Conservation (phyloP, 768 basidiomycete genomes). For the Udeniomyces megalosporus region DNA sequence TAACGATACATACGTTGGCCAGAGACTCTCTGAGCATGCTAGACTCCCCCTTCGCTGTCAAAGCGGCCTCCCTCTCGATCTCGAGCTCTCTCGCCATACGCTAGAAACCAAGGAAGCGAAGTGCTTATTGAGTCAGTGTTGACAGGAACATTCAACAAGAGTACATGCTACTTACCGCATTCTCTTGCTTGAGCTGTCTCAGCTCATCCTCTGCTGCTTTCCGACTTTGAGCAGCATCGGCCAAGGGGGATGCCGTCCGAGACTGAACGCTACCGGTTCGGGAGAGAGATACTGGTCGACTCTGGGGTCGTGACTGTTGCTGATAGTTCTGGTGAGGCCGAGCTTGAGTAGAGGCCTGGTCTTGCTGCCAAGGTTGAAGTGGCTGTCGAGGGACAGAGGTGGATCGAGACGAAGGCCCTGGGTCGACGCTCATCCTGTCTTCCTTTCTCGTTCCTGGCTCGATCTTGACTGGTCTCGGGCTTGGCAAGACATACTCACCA, state of each 20-base stretch:
- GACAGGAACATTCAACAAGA: background rate
- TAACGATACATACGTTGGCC: background rate
- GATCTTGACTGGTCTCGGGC: background rate
- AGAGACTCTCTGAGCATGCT: background rate
- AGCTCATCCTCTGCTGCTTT: background rate
- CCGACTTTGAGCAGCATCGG: background rate
- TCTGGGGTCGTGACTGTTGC: too few relatives aligned
- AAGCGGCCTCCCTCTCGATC: background rate
- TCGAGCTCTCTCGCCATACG: background rate
- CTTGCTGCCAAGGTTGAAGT: too few relatives aligned
- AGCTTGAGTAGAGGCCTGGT: background rate
- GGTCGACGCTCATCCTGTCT: background rate
- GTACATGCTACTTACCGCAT: background rate
- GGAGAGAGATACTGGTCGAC: background rate
- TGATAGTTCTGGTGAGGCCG: too few relatives aligned
- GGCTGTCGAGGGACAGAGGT: too few relatives aligned
- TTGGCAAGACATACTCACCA: background rate
- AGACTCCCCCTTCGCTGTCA: conserved; percentile 6
- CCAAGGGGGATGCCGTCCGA: background rate
- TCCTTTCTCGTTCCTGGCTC: background rate
- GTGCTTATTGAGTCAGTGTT: too few relatives aligned
- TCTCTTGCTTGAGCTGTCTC: background rate
- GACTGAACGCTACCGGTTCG: background rate
- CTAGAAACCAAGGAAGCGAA: background rate
- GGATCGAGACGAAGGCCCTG: too few relatives aligned